Percentiles rank a stretch among this genome's conserved stretches.
These are phyloP conservation scores for Kwoniella heveanensis DNA, from an alignment of 768 basidiomycete genomes.

Conservation along the genomic window DNA sequence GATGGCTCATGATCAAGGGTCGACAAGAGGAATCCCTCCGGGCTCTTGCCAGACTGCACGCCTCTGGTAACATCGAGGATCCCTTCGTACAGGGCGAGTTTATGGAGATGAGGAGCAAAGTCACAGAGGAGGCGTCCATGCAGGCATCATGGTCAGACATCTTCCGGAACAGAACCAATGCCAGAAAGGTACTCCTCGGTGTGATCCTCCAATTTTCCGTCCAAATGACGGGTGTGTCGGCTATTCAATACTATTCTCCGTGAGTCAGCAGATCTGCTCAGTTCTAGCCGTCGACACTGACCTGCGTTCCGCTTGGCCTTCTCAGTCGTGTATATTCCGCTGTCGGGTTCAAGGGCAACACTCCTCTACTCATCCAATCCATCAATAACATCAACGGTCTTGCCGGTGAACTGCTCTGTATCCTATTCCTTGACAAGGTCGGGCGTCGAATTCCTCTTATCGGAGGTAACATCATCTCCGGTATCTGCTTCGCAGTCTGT, in stretches of 20 bases:
- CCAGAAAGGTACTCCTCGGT: not conserved
- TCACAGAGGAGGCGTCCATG: slow-evolving; percentile 55
- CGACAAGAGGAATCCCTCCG: slow-evolving; percentile 60
- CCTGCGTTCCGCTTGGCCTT: not conserved
- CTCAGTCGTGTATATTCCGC: not conserved
- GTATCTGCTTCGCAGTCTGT: slow-evolving; percentile 29
- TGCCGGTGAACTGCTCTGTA: slow-evolving; percentile 62
- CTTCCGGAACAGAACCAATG: slow-evolving; percentile 35
- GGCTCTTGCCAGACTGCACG: slow-evolving; percentile 62
- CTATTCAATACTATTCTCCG: slow-evolving; percentile 62
- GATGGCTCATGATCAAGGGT: slow-evolving; percentile 64
- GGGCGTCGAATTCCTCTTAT: slow-evolving; percentile 63
- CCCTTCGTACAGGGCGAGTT: slow-evolving; percentile 60
- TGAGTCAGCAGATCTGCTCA: slow-evolving; percentile 14
- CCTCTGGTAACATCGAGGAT: slow-evolving; percentile 61
- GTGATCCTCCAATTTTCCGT: slow-evolving; percentile 54
- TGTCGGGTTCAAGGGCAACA: slow-evolving; percentile 29
- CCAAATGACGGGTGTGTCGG: slow-evolving; percentile 65
- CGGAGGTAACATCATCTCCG: slow-evolving; percentile 31
- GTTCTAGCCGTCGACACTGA: no score
- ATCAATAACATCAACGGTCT: slow-evolving; percentile 72
- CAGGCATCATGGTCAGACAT: slow-evolving; percentile 25
- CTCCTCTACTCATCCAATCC: slow-evolving; percentile 66
- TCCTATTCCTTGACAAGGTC: slow-evolving; percentile 68
- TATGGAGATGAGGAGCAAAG: slow-evolving; percentile 58